Percentiles rank a stretch among this genome's conserved stretches.
phyloP scores from a whole-genome alignment of 805 yeast species.

The Kuraishia hungarica region DNA sequence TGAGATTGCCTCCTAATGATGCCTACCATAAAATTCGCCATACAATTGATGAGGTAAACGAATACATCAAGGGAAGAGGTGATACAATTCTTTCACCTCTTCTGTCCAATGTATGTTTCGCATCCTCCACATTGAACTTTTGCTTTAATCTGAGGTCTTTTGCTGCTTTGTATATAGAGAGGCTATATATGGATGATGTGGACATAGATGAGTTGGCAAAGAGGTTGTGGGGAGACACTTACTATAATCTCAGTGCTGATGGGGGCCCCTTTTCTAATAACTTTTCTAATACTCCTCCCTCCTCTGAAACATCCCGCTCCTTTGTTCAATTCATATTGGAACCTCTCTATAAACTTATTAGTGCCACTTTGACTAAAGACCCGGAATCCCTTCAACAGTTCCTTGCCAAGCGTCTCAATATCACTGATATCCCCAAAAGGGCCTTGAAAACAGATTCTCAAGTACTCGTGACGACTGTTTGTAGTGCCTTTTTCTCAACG shows the following conservation, averaged over 20 bases:
- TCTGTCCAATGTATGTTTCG: slow-evolving; percentile 61
- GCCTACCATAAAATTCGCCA: slow-evolving; percentile 60
- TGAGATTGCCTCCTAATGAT: slow-evolving; percentile 66
- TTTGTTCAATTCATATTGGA: slow-evolving; percentile 61
- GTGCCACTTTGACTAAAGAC: slow-evolving; percentile 49
- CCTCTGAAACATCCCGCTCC: slow-evolving; percentile 23
- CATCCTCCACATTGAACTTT: slow-evolving; percentile 54
- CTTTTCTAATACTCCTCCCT: slow-evolving; percentile 14
- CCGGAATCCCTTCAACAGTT: slow-evolving; percentile 31
- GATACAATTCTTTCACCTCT: slow-evolving; percentile 45
- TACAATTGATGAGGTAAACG: slow-evolving; percentile 57
- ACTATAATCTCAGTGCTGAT: slow-evolving; percentile 23
- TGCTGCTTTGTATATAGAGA: slow-evolving; percentile 37
- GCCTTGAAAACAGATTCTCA: slow-evolving; percentile 46
- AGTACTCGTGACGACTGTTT: slow-evolving; percentile 46
- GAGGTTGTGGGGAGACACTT: slow-evolving; percentile 74
- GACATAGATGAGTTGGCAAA: slow-evolving; percentile 34
- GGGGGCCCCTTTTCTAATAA: too few species aligned
- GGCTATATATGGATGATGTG: slow-evolving; percentile 16
- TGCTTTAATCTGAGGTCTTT: slow-evolving; percentile 64
- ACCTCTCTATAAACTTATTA: slow-evolving; percentile 73
- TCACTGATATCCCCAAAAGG: slow-evolving; percentile 28
- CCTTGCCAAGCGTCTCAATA: slow-evolving; percentile 40
- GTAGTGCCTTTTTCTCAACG: slow-evolving; percentile 43
- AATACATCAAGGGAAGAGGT: slow-evolving; percentile 29